A percentile compares a stretch with the other conserved stretches of the same genome.
phyloP scores from a whole-genome alignment of 805 yeast species.

The Danielia reshetovae region DNA sequence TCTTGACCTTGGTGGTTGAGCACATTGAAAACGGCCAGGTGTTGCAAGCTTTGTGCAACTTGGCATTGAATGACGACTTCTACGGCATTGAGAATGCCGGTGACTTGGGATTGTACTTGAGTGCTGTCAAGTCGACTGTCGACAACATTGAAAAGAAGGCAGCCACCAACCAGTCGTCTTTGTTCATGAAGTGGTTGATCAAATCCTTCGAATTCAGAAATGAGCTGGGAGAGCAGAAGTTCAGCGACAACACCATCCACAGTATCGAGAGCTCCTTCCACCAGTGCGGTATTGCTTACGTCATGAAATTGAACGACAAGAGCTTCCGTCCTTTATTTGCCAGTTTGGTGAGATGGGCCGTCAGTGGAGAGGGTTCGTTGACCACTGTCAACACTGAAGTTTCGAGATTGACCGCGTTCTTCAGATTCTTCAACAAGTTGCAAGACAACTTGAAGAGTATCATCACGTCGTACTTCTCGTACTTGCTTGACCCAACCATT shows the following conservation, averaged over 20 bases:
- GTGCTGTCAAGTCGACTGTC: constrained; percentile 60
- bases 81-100: constrained; percentile 31
- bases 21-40: constrained; percentile 65
- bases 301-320: constrained; percentile 90
- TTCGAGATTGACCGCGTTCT: constrained; percentile 68
- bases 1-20: constrained; percentile 57
- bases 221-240: constrained; percentile 37
- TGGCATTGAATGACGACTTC: constrained; percentile 51
- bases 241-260: constrained; percentile 70
- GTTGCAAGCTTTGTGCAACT: constrained; percentile 53
- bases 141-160: constrained; percentile 68
- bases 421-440: constrained; percentile 78
- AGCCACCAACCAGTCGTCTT: constrained; percentile 66
- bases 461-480: constrained; percentile 83
- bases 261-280: constrained; percentile 78
- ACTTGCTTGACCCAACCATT: constrained; percentile 71
- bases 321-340: constrained; percentile 91
- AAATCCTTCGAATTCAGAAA: constrained; percentile 70
- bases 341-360: constrained; percentile 84
- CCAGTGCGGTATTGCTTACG: constrained; percentile 67
- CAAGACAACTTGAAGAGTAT: constrained; percentile 83
- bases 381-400: constrained; percentile 39
- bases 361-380: constrained; percentile 70
- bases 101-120: constrained; percentile 64
- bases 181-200: constrained; percentile 65